Evolutionary conservation across 2,329 filamentous ascomycete species (phyloP).

Genomic region (Bipolaris zeicola): DNA sequence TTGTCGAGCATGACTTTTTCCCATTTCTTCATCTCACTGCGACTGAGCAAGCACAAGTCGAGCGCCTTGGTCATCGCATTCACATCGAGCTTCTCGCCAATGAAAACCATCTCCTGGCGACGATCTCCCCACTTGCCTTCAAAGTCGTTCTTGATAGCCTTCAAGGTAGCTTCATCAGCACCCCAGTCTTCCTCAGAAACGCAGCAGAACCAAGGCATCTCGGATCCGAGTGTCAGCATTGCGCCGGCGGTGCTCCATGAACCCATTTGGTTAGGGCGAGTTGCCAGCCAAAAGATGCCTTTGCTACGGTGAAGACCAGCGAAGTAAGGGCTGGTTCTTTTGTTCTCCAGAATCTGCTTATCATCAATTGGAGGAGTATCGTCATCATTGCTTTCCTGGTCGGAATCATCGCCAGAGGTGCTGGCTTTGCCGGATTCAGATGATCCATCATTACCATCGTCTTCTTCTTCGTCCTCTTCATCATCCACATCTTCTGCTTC

Average conservation of each 20-base stretch:
- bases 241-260: conserved; percentile 69
- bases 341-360: conserved; percentile 59
- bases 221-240: conserved; percentile 65
- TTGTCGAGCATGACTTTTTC: conserved; percentile 46
- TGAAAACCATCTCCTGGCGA: conserved; percentile 74
- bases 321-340: conserved; percentile 60
- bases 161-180: conserved; percentile 54
- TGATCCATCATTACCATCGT: conserved; percentile 19
- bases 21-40: conserved; percentile 58
- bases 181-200: conserved; percentile 60
- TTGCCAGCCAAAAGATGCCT: conserved; percentile 65
- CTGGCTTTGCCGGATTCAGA: conserved; percentile 22
- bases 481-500: conserved; percentile 57
- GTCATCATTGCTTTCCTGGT: conserved; percentile 36
- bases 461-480: conserved; percentile 24
- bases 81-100: conserved; percentile 68
- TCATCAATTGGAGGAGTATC: conserved; percentile 40
- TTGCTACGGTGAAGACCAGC: conserved; percentile 66
- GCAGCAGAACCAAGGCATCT: conserved; percentile 65
- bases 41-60: conserved; percentile 66
- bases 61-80: conserved; percentile 58
- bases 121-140: conserved; percentile 67
- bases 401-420: conserved; percentile 23
- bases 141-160: conserved; percentile 58
- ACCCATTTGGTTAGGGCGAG: conserved; percentile 60